Evolutionary conservation across 78 protist genomes (phyloP).

Genomic region (Pigoraptor vietnamica): DNA sequence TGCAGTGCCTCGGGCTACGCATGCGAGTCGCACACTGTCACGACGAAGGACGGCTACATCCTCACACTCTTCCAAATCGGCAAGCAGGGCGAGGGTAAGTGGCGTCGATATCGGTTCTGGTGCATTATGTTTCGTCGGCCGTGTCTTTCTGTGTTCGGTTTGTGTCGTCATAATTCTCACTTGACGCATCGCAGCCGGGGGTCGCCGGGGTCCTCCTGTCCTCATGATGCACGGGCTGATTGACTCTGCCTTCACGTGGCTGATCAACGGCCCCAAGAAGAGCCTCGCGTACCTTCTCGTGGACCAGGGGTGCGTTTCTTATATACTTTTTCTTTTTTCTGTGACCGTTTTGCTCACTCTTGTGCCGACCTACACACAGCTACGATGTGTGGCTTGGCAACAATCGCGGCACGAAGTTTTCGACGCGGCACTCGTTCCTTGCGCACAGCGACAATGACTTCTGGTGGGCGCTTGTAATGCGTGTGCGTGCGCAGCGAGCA

Average conservation of each 20-base stretch:
- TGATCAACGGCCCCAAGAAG: constrained; percentile 28
- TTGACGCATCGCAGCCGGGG: neutral
- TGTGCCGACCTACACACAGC: neutral
- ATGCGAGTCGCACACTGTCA: constrained; percentile 33
- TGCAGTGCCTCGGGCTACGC: constrained; percentile 37
- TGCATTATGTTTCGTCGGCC: too few relatives aligned
- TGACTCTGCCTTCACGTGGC: constrained; percentile 35
- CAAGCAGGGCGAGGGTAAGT: neutral
- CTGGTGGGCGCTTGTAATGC: constrained; percentile 38
- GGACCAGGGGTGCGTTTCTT: constrained; percentile 60
- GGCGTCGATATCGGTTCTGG: constrained; percentile 30
- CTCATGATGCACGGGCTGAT: constrained; percentile 56
- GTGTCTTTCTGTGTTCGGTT: too few relatives aligned
- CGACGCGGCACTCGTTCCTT: constrained; percentile 19
- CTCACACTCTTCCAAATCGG: constrained; percentile 28
- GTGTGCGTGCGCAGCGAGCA: neutral
- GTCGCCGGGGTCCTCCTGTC: constrained; percentile 9
- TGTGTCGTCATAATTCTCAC: constrained; percentile 8
- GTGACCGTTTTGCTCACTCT: neutral
- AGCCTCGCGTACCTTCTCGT: constrained; percentile 43
- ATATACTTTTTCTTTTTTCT: too few relatives aligned
- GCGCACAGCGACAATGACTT: constrained; percentile 2
- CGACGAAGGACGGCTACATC: constrained; percentile 44
- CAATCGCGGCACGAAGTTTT: constrained; percentile 50
- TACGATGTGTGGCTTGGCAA: constrained; percentile 73